Conservation (phyloP, 345 rosid species). For the Carallia pectinifolia region DNA sequence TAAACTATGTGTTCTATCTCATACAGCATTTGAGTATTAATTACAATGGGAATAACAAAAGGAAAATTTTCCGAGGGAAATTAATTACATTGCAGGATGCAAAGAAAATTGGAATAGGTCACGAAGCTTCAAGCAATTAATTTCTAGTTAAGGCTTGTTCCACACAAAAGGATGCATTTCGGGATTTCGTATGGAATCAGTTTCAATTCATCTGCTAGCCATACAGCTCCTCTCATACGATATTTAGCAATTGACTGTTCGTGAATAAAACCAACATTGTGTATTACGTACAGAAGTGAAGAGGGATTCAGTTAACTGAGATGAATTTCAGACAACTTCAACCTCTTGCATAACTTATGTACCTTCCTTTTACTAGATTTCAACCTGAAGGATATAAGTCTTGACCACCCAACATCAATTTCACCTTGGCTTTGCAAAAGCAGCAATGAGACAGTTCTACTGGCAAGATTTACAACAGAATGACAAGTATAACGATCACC, state of each 20-base stretch:
- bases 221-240: slow-evolving; percentile 7
- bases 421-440: not conserved
- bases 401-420: slow-evolving; percentile 5
- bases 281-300: slow-evolving; percentile 23
- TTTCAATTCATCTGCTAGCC: not conserved
- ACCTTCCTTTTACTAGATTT: not conserved
- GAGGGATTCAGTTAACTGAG: not conserved
- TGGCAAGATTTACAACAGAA: slow-evolving; percentile 39
- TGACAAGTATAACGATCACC: slow-evolving; percentile 42
- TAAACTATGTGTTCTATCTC: too few species aligned
- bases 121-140: too few species aligned
- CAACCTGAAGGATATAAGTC: slow-evolving; percentile 2
- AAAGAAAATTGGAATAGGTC: too few species aligned
- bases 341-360: not conserved
- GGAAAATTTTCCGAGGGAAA: not conserved
- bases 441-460: not conserved
- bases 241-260: not conserved
- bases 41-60: not conserved
- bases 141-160: too few species aligned
- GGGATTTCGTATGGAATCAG: too few species aligned
- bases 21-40: too few species aligned
- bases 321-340: not conserved
- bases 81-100: not conserved
- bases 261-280: not conserved
- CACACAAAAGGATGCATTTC: too few species aligned